A percentile compares a stretch with the other conserved stretches of the same genome.
Evolutionary conservation across 345 rosid genomes (phyloP).

Genomic region (Excoecaria agallocha): DNA sequence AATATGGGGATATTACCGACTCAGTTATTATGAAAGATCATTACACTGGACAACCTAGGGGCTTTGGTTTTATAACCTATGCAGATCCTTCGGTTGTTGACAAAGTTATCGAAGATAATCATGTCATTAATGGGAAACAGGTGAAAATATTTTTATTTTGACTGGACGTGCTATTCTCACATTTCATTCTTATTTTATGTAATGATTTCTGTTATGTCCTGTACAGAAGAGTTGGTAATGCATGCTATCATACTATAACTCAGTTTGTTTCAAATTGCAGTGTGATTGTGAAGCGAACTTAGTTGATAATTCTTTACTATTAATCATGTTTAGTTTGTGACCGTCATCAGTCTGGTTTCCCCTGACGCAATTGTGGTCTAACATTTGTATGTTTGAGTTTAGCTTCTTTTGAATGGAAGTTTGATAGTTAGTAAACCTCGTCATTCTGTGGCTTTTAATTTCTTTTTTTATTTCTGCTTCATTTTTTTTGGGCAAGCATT

Average conservation of each 20-base stretch:
- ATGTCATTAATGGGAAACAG: conserved; percentile 80
- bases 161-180: not conserved
- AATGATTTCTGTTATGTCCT: too few relatives aligned
- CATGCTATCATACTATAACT: not conserved
- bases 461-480: too few relatives aligned
- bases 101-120: conserved; percentile 70
- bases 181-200: not conserved
- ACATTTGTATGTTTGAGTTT: not conserved
- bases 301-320: too few relatives aligned
- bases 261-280: not conserved
- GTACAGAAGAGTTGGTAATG: not conserved
- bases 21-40: conserved; percentile 95
- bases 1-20: conserved; percentile 91
- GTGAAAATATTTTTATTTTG: conserved; percentile 26
- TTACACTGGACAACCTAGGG: conserved; percentile 88
- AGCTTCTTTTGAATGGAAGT: not conserved
- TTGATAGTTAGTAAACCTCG: not conserved
- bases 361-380: not conserved
- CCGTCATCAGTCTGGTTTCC: not conserved
- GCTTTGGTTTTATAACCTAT: conserved; percentile 93
- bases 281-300: not conserved
- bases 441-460: not conserved
- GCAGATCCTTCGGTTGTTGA: conserved; percentile 91
- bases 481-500: too few relatives aligned
- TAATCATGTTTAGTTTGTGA: too few relatives aligned